These are phyloP conservation scores for Rhinocladiella similis DNA, from an alignment of 2,329 filamentous ascomycete species.

Conservation along the genomic window DNA sequence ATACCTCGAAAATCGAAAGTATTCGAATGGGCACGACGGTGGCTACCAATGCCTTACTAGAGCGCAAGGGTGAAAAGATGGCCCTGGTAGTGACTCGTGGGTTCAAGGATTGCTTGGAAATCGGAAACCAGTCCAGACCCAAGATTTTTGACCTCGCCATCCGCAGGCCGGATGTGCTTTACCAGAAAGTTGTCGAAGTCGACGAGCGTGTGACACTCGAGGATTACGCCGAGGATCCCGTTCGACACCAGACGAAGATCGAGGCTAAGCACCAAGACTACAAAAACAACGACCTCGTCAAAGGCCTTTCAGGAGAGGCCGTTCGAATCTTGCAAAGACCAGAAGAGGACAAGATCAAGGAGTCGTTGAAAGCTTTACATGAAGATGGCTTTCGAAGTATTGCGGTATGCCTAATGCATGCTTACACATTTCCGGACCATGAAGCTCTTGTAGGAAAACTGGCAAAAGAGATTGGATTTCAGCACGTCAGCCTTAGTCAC, in stretches of 20 bases:
- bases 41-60: slow-evolving; percentile 86
- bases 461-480: slow-evolving; percentile 77
- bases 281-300: slow-evolving; percentile 52
- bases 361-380: slow-evolving; percentile 66
- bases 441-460: slow-evolving; percentile 75
- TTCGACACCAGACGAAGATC: slow-evolving; percentile 59
- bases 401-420: slow-evolving; percentile 88
- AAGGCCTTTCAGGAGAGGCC: slow-evolving; percentile 71
- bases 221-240: slow-evolving; percentile 86
- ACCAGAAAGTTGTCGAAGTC: slow-evolving; percentile 82
- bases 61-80: slow-evolving; percentile 86
- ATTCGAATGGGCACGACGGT: slow-evolving; percentile 97
- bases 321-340: slow-evolving; percentile 69
- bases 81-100: slow-evolving; percentile 84
- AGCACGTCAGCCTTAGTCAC: slow-evolving; percentile 78
- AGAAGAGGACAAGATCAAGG: slow-evolving; percentile 51
- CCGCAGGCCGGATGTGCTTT: slow-evolving; percentile 80
- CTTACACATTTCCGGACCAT: slow-evolving; percentile 86
- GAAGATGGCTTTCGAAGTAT: slow-evolving; percentile 74
- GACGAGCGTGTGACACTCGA: slow-evolving; percentile 89
- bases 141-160: slow-evolving; percentile 91
- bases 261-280: slow-evolving; percentile 52
- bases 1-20: slow-evolving; percentile 80
- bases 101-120: slow-evolving; percentile 82
- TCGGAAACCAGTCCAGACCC: slow-evolving; percentile 87